Percentiles rank a stretch among this genome's conserved stretches.
Conservation (phyloP, 2,329 filamentous ascomycete genomes). For the Hymenoscyphus occultus region DNA sequence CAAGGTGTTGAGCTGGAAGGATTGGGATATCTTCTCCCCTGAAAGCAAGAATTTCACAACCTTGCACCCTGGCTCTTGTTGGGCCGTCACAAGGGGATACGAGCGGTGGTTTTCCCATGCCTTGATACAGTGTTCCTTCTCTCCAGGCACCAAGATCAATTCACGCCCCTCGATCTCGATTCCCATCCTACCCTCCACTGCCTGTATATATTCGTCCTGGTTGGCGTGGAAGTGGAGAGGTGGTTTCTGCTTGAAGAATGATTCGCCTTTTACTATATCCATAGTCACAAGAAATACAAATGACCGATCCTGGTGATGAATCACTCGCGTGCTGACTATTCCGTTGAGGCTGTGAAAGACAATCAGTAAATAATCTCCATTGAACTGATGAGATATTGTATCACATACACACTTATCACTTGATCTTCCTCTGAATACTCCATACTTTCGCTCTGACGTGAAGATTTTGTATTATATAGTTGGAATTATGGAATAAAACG, state of each 20-base stretch:
- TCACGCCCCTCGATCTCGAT: not conserved
- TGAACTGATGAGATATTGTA: not conserved
- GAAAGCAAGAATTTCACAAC: not conserved
- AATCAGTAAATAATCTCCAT: not conserved
- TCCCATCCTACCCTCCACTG: not conserved
- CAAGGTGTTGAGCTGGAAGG: not conserved
- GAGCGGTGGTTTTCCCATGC: not conserved
- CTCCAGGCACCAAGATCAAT: not conserved
- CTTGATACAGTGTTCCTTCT: not conserved
- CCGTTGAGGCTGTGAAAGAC: not conserved
- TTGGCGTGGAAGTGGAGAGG: not conserved
- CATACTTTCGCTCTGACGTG: too few species aligned
- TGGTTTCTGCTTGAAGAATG: not conserved
- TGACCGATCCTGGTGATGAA: not conserved
- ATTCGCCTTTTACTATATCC: not conserved
- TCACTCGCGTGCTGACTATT: not conserved
- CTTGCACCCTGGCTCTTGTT: not conserved
- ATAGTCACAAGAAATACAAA: not conserved
- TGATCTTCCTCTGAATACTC: too few species aligned
- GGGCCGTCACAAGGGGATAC: not conserved
- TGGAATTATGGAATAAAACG: not conserved
- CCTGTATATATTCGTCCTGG: not conserved
- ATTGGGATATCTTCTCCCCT: not conserved
- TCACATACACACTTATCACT: not conserved
- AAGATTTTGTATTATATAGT: too few species aligned